Evolutionary conservation across 139 green algal species (phyloP).

Genomic region (Desmodesmus armatus): DNA sequence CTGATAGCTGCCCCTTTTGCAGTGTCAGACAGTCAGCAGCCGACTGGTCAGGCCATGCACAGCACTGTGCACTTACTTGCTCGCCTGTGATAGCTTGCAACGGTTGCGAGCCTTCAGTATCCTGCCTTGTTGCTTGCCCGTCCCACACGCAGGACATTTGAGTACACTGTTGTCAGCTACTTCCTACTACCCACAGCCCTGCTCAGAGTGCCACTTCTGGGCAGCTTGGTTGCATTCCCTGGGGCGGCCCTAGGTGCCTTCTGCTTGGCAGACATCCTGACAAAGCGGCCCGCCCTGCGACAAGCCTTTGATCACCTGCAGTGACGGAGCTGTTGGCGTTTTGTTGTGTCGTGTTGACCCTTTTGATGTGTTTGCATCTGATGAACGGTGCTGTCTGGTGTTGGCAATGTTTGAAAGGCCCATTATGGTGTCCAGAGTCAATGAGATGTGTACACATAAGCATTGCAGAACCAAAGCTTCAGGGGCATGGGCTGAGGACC

Average conservation of each 20-base stretch:
- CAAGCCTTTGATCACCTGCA: slow-evolving; percentile 7
- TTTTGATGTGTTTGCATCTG: not conserved
- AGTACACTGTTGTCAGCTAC: slow-evolving; percentile 34
- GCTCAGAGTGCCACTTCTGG: slow-evolving; percentile 11
- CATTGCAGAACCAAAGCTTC: no score
- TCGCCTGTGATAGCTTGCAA: not conserved
- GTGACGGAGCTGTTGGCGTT: not conserved
- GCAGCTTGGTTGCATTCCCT: slow-evolving; percentile 38
- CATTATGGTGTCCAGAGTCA: no score
- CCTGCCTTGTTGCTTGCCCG: not conserved
- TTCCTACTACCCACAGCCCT: slow-evolving; percentile 31
- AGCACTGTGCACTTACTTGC: not conserved
- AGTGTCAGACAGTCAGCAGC: no score
- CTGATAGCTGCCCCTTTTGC: no score
- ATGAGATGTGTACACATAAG: no score
- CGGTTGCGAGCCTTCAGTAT: not conserved
- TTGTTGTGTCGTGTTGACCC: not conserved
- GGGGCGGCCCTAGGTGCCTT: slow-evolving; percentile 16
- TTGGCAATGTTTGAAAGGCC: no score
- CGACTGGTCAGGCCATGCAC: no score
- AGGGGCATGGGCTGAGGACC: no score
- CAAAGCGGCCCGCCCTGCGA: not conserved
- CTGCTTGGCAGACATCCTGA: slow-evolving; percentile 14
- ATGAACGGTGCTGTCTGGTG: no score
- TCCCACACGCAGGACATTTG: slow-evolving; percentile 9